Base-by-base conservation (phyloP, 1,284 basidiomycete species). In the Sanguinoderma infundibulare region DNA sequence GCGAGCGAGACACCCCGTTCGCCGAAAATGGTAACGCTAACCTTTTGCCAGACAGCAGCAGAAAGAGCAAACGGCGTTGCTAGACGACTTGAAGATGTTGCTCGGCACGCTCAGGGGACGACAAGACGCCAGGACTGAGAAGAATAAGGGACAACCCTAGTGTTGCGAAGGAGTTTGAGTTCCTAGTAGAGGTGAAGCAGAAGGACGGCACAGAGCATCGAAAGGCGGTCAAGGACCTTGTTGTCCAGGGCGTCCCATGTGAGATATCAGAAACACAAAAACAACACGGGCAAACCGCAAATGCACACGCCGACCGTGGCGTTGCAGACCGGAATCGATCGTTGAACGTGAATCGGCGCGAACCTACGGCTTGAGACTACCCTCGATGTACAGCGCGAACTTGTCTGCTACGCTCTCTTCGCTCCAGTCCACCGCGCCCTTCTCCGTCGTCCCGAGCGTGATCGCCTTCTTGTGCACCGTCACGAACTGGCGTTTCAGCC, bases 401-500 rank as follows among this genome's bases (percentile, higher is more conserved):
- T 91, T 91, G 15, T 77, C 70, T 9, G 86, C 88, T 12, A 97
- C 84, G 61, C 84, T 87, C 62, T 83, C 82, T 72, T 92, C 92
- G 55, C 81, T 83, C 90, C 93, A 95, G 65, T 89, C 87, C 22
- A 94, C 87, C 20, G 76, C 75, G 0, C 92, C 91, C 58, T 88
- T 91, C 66, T 94, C 92, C 14, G 86, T 88, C n/a, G 90, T 89
- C 22, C 92, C 91, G 5, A 92, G 83, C 8, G 89, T 91, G 63
- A 95, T 89, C n/a, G 92, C 92, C 68, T 93, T 94, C 71, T 91
- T 93, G 74, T 96, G 94, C 40, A 92, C 83, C 1, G 85, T 86
- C 38, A 96, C 90, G 71, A 96, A 98, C 71, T 96, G 94, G 50
- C 95, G 82, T 73, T 96, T 97, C 53, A 91, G 79, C 28, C 95